phyloP scores from a whole-genome alignment of 768 basidiomycete species.

The Kwoniella dendrophila region DNA sequence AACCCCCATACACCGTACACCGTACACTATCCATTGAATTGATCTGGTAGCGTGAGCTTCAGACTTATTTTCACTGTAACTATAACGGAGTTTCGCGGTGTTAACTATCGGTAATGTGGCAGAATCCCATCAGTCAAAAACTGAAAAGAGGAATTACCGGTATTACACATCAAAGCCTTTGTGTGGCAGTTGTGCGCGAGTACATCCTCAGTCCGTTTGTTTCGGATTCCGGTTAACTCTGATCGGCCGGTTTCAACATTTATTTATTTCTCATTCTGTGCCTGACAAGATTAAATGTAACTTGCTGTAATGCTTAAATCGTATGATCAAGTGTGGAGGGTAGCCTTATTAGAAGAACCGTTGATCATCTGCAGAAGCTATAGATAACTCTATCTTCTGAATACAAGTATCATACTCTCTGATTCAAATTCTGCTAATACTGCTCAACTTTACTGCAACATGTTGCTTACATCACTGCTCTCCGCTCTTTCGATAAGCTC shows the following conservation, averaged over 20 bases:
- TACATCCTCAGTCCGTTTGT: background rate
- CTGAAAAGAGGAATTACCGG: no score
- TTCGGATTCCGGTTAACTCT: conserved; percentile 1
- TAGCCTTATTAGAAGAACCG: no score
- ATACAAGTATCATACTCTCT: no score
- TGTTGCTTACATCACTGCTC: background rate
- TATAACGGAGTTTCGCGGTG: conserved; percentile 47
- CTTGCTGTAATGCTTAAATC: conserved; percentile 6
- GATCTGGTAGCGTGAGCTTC: background rate
- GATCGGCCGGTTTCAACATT: background rate
- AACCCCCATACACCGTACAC: background rate
- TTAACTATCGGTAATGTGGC: conserved; percentile 22
- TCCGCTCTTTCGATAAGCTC: background rate
- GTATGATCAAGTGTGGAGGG: background rate
- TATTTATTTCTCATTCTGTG: background rate
- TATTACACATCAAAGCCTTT: no score
- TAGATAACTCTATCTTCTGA: no score
- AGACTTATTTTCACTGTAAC: conserved; percentile 1
- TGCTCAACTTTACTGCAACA: background rate
- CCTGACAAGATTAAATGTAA: no score
- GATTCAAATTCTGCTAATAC: background rate
- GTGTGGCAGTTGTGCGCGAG: no score
- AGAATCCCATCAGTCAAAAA: background rate
- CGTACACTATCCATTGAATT: background rate
- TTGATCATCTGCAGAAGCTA: no score